Evolutionary conservation across 73 alveolate species (phyloP).

Genomic region (Strombidium stylifer): DNA sequence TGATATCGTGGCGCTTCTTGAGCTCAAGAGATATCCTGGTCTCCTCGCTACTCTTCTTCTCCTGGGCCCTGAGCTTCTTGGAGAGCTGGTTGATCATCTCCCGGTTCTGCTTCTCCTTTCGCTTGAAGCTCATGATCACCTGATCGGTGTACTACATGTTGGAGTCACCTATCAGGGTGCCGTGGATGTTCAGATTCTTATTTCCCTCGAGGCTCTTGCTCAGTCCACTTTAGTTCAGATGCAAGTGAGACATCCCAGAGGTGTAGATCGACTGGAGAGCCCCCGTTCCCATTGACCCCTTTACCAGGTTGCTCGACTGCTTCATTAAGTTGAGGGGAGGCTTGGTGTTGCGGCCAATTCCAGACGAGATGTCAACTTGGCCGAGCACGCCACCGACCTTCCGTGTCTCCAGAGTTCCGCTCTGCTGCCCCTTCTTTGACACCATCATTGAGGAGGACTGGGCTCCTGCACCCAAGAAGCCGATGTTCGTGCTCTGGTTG

Average conservation of each 20-base stretch:
- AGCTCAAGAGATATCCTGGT: constrained; percentile 1
- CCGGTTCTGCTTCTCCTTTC: constrained; percentile 18
- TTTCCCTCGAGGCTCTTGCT: not conserved
- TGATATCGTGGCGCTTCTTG: constrained; percentile 18
- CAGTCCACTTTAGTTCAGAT: not conserved
- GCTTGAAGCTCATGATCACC: not conserved
- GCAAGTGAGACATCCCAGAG: constrained; percentile 2
- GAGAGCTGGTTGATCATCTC: constrained; percentile 18
- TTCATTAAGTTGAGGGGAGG: too few species aligned
- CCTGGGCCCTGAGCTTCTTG: constrained; percentile 20
- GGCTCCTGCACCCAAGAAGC: too few species aligned
- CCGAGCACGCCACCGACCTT: too few species aligned
- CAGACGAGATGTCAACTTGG: too few species aligned
- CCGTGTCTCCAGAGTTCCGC: too few species aligned
- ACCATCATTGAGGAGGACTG: too few species aligned
- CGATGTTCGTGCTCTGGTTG: too few species aligned
- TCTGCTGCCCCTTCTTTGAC: too few species aligned
- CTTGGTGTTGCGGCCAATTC: too few species aligned
- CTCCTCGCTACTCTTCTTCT: constrained; percentile 26
- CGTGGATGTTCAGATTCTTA: not conserved
- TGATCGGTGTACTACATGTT: constrained; percentile 5
- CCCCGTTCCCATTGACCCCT: not conserved
- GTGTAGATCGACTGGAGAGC: not conserved
- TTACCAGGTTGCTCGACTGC: too few species aligned
- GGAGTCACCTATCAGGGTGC: constrained; percentile 4